A percentile compares a stretch with the other conserved stretches of the same genome.
Evolutionary conservation across 352 stramenopile genomes (phyloP).

Genomic region (Globisporangium nodosum): DNA sequence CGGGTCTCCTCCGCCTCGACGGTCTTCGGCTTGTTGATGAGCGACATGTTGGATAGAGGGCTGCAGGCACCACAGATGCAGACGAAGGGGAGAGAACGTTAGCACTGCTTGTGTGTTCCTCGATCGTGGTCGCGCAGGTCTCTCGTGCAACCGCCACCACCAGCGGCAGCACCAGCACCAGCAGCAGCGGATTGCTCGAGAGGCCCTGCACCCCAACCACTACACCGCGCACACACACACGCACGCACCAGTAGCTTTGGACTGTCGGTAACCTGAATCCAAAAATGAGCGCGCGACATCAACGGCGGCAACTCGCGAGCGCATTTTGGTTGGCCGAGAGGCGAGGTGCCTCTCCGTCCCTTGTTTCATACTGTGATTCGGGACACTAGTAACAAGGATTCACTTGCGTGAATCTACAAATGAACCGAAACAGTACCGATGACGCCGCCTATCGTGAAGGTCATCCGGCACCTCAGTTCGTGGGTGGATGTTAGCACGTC

Average conservation of each 20-base stretch:
- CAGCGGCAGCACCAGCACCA: no score
- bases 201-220: no score
- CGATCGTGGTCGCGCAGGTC: not conserved
- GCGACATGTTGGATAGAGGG: slow-evolving; percentile 89
- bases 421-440: no score
- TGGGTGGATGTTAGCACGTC: no score
- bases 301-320: not conserved
- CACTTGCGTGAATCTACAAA: no score
- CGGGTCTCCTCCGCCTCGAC: slow-evolving; percentile 80
- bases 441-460: no score
- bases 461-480: no score
- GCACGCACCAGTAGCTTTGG: slow-evolving; percentile 67
- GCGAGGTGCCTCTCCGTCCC: no score
- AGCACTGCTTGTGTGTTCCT: not conserved
- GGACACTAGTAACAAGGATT: no score
- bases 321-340: no score
- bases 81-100: not conserved
- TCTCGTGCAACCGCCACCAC: not conserved
- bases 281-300: slow-evolving; percentile 45
- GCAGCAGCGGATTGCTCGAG: no score
- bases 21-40: slow-evolving; percentile 84
- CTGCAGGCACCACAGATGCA: slow-evolving; percentile 16
- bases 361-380: no score
- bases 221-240: slow-evolving; percentile 2
- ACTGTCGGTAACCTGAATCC: slow-evolving; percentile 91